Percentiles rank a stretch among this genome's conserved stretches.
phyloP scores from a whole-genome alignment of 768 basidiomycete genomes.

The Tulasnella calospora region DNA sequence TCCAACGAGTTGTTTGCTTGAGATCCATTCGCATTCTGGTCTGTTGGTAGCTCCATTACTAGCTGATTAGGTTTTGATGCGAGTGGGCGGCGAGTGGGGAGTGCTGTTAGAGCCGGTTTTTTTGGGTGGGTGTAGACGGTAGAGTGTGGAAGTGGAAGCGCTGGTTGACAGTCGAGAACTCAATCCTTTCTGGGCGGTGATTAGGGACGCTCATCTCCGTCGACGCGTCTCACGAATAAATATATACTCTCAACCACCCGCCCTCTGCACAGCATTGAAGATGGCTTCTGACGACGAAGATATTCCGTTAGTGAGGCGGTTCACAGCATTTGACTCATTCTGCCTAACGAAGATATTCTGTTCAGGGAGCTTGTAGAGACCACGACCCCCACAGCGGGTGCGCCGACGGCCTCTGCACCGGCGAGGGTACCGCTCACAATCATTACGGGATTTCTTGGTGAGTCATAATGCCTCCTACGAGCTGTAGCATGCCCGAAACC shows the following conservation, averaged over 20 bases:
- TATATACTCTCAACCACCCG: not conserved
- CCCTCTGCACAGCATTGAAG: not conserved
- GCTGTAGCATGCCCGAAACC: not conserved
- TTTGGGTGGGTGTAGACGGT: not conserved
- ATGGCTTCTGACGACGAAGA: slow-evolving; percentile 47
- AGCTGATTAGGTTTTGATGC: not conserved
- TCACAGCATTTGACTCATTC: not conserved
- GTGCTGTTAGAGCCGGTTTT: not conserved
- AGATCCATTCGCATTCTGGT: not conserved
- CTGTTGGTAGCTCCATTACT: not conserved
- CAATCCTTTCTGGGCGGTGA: not conserved
- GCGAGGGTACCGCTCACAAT: slow-evolving; percentile 76
- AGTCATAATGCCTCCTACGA: slow-evolving; percentile 32
- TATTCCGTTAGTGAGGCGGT: slow-evolving; percentile 46
- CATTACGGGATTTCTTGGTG: slow-evolving; percentile 91
- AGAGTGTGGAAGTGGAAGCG: not conserved
- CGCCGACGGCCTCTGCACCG: not conserved
- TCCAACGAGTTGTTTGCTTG: slow-evolving; percentile 46
- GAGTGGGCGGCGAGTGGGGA: not conserved
- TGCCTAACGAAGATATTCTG: not conserved
- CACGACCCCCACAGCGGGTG: slow-evolving; percentile 1
- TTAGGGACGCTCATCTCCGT: not conserved
- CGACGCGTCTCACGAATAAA: not conserved
- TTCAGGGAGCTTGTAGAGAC: slow-evolving; percentile 36
- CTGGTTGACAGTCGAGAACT: not conserved